Evolutionary conservation across 345 rosid species (phyloP).

Genomic region (Rhizophora apiculata): DNA sequence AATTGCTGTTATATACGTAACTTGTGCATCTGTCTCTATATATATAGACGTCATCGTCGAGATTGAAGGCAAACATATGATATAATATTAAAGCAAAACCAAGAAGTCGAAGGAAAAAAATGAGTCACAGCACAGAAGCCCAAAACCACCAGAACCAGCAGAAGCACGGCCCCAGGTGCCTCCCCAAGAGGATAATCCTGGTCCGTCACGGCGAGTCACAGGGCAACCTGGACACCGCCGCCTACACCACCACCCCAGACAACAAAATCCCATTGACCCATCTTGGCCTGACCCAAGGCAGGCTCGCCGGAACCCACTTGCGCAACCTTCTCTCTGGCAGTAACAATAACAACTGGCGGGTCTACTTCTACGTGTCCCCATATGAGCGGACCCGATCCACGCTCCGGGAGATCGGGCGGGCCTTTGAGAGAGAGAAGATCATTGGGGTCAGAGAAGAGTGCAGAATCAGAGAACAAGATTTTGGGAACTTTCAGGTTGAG

Average conservation of each 20-base stretch:
- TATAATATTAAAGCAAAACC: no score
- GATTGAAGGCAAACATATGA: no score
- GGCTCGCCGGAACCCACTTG: conserved; percentile 55
- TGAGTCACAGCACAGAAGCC: no score
- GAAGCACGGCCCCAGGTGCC: background rate
- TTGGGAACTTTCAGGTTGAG: conserved; percentile 87
- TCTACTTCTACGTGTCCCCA: conserved; percentile 91
- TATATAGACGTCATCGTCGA: no score
- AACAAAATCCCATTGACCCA: conserved; percentile 74
- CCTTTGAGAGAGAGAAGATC: conserved; percentile 64
- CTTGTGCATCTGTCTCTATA: no score
- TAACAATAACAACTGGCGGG: conserved; percentile 49
- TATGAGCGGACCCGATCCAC: conserved; percentile 89
- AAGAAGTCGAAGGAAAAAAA: no score
- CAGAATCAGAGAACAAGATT: conserved; percentile 88
- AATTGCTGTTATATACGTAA: no score
- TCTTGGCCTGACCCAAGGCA: conserved; percentile 56
- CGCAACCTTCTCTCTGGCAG: conserved; percentile 40
- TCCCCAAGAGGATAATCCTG: conserved; percentile 88
- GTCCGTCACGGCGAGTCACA: conserved; percentile 94
- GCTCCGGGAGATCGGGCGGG: conserved; percentile 70
- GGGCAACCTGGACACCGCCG: conserved; percentile 76
- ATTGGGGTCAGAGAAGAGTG: conserved; percentile 49
- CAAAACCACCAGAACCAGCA: no score
- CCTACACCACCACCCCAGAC: conserved; percentile 84